Conservation (phyloP, 2,329 filamentous ascomycete species). For the Aureobasidium leucospermi region DNA sequence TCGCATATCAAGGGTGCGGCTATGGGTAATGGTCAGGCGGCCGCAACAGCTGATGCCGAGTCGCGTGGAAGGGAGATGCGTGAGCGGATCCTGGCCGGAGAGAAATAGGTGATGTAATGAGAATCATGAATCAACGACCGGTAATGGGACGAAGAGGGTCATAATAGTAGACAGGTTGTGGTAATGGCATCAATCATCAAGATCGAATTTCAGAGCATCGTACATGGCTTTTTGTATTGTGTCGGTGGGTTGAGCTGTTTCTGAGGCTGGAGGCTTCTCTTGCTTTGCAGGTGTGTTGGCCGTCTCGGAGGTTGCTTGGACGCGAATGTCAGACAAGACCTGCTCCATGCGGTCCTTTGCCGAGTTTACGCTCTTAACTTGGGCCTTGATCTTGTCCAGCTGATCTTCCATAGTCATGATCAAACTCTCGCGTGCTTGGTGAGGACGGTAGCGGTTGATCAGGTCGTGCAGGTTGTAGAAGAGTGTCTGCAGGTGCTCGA, state of each 20-base stretch:
- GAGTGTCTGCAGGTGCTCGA: slow-evolving; percentile 70
- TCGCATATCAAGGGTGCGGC: slow-evolving; percentile 23
- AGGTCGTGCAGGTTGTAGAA: slow-evolving; percentile 89
- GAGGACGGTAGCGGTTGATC: slow-evolving; percentile 88
- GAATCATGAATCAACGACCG: background rate
- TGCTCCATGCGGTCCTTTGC: slow-evolving; percentile 66
- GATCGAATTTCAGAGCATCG: slow-evolving; percentile 16
- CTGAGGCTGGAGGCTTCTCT: background rate
- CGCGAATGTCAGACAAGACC: slow-evolving; percentile 32
- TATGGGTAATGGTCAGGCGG: slow-evolving; percentile 14
- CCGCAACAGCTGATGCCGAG: slow-evolving; percentile 16
- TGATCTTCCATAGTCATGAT: slow-evolving; percentile 85
- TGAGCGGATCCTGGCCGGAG: slow-evolving; percentile 20
- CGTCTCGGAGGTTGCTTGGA: background rate
- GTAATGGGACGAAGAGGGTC: background rate
- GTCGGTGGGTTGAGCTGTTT: background rate
- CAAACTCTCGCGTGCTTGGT: slow-evolving; percentile 82
- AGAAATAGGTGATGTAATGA: slow-evolving; percentile 11
- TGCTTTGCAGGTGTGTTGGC: background rate
- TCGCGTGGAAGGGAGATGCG: slow-evolving; percentile 17
- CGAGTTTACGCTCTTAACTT: slow-evolving; percentile 62
- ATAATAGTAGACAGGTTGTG: background rate
- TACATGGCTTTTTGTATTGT: slow-evolving; percentile 15
- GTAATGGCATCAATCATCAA: slow-evolving; percentile 12
- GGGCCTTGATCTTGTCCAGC: slow-evolving; percentile 61